Evolutionary conservation across 352 stramenopile genomes (phyloP).

Genomic region (Phytophthora brassicae): DNA sequence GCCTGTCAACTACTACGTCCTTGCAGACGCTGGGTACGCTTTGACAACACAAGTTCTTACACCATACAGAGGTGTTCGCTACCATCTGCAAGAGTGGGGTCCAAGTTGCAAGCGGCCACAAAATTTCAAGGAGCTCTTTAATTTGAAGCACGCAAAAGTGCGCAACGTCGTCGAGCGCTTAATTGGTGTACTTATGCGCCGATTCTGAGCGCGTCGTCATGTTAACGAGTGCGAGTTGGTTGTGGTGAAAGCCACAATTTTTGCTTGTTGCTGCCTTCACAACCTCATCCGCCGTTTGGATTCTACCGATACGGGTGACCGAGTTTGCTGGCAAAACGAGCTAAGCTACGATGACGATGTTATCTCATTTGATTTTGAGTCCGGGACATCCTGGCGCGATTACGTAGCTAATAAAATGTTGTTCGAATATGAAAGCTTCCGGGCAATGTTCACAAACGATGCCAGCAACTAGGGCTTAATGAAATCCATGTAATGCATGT

Average conservation of each 20-base stretch:
- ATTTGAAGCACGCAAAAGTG: not conserved
- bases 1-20: not conserved
- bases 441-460: too few species aligned
- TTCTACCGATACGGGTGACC: not conserved
- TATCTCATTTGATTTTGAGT: not conserved
- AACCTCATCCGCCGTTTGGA: not conserved
- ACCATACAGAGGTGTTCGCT: not conserved
- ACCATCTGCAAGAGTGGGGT: not conserved
- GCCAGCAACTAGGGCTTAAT: too few species aligned
- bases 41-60: not conserved
- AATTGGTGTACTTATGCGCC: not conserved
- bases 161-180: not conserved
- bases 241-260: not conserved
- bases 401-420: not conserved
- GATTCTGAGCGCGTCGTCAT: not conserved
- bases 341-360: not conserved
- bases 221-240: not conserved
- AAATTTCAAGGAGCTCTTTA: not conserved
- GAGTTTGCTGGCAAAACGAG: not conserved
- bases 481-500: too few species aligned
- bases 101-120: not conserved
- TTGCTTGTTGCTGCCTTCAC: not conserved
- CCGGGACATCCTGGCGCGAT: not conserved
- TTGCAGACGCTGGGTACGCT: not conserved
- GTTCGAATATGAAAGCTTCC: too few species aligned